Conservation (phyloP, 129 eudicot genomes). For the Smallanthus sonchifolius region DNA sequence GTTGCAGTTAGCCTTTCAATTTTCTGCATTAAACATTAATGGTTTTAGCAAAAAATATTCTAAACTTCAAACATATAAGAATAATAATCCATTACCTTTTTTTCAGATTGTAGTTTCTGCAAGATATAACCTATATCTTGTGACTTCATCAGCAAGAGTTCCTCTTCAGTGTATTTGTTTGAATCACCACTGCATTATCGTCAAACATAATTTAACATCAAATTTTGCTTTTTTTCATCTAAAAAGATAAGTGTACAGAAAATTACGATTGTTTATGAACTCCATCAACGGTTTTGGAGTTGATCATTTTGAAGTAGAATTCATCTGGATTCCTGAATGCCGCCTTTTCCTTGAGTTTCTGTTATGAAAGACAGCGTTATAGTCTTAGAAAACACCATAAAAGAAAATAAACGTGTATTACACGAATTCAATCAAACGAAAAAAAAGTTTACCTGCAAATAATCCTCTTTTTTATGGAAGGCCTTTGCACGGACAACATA, state of each 20-base stretch:
- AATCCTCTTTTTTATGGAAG: constrained; percentile 73
- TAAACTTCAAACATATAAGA: not conserved
- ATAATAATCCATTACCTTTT: constrained; percentile 41
- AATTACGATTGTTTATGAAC: constrained; percentile 45
- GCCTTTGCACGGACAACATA: constrained; percentile 84
- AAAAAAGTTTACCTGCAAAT: constrained; percentile 42
- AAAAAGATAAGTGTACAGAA: not conserved
- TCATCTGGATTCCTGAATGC: constrained; percentile 89
- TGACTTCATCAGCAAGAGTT: constrained; percentile 87
- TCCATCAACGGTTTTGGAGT: constrained; percentile 66
- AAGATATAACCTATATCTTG: constrained; percentile 88
- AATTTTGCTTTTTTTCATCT: not conserved
- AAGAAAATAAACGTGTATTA: not conserved
- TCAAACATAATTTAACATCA: not conserved
- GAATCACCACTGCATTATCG: constrained; percentile 52
- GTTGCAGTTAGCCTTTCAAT: constrained; percentile 68
- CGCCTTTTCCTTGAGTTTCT: constrained; percentile 95
- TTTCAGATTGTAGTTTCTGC: constrained; percentile 88
- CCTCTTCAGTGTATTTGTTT: constrained; percentile 66
- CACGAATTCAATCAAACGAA: not conserved
- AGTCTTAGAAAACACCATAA: not conserved
- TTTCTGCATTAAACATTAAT: constrained; percentile 30
- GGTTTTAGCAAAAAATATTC: not conserved
- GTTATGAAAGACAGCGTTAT: constrained; percentile 17
- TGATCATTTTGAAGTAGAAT: constrained; percentile 85